phyloP scores from a whole-genome alignment of 2,329 filamentous ascomycete genomes.

The Trichoderma afroharzianum region DNA sequence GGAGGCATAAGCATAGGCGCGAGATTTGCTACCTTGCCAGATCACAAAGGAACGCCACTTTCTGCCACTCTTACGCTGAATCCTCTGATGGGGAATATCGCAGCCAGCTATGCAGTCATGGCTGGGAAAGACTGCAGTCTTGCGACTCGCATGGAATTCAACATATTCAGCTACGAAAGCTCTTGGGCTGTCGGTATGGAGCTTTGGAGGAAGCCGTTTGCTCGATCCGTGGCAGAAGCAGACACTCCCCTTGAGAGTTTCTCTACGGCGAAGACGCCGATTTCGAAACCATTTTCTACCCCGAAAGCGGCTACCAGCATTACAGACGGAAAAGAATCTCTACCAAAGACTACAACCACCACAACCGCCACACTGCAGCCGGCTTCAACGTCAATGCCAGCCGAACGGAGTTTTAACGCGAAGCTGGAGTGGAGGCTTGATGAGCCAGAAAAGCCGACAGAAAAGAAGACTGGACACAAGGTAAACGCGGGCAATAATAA shows the following conservation, averaged over 20 bases:
- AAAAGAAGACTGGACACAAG: not conserved
- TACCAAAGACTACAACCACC: not conserved
- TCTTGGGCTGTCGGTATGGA: constrained; percentile 90
- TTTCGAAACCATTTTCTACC: not conserved
- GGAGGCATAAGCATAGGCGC: constrained; percentile 86
- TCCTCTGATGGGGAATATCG: constrained; percentile 89
- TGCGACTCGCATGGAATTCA: constrained; percentile 91
- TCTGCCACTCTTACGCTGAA: constrained; percentile 92
- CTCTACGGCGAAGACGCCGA: not conserved
- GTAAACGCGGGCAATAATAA: constrained; percentile 31
- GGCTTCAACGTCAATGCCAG: not conserved
- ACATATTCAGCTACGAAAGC: constrained; percentile 97
- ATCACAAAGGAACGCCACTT: constrained; percentile 79
- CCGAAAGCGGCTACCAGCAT: not conserved
- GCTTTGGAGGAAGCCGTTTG: constrained; percentile 69
- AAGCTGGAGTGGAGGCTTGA: constrained; percentile 51
- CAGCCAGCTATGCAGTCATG: constrained; percentile 85
- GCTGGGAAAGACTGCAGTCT: constrained; percentile 79
- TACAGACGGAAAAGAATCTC: not conserved
- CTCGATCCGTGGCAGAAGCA: constrained; percentile 36
- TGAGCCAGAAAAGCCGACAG: constrained; percentile 31
- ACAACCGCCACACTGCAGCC: too few relatives aligned
- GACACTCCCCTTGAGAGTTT: constrained; percentile 17
- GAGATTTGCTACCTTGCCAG: constrained; percentile 82
- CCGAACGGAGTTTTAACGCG: constrained; percentile 47